Evolutionary conservation across 306 rosid genomes (phyloP).

Genomic region (Medicago truncatula): MtrunA17r5.0-ANR NC_053043.1:16613001-16613500

Average conservation of each 20-base stretch:
- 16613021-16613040: constrained; percentile 13
- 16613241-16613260: background rate
- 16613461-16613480: constrained; percentile 96
- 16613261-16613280: background rate
- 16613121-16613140: constrained; percentile 94
- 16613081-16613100: constrained; percentile 75
- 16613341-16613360: background rate
- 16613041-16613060: constrained; percentile 92
- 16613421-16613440: constrained; percentile 79
- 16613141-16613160: constrained; percentile 91
- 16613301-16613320: background rate
- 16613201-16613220: constrained; percentile 21
- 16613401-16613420: constrained; percentile 68
- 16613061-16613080: constrained; percentile 91
- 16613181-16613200: constrained; percentile 58
- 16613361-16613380: background rate
- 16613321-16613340: background rate
- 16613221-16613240: background rate
- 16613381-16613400: background rate
- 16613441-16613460: constrained; percentile 84
- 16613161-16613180: constrained; percentile 94
- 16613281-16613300: background rate
- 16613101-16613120: constrained; percentile 84
- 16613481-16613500: constrained; percentile 82
- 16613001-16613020: background rate